Base-by-base conservation (phyloP, 495 filamentous ascomycete genomes). In the Penicillium pancosmium region DNA sequence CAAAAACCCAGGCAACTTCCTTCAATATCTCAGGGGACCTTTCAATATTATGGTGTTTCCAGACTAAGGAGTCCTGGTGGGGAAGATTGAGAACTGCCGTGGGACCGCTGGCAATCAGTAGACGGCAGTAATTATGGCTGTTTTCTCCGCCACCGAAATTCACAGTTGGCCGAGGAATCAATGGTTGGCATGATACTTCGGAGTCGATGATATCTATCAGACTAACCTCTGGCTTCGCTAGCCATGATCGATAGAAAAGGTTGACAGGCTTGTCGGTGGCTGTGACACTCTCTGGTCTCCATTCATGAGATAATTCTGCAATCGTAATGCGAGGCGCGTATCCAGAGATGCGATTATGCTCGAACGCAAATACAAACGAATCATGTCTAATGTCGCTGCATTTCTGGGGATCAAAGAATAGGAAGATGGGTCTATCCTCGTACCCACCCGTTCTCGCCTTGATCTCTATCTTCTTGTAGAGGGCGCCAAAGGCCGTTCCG, bases 371-470 rank as follows among this genome's bases (percentile, higher is more conserved):
- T 15, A 91, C 84, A 63, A 85, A 93, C 1, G 65, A 64, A 67
- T 93, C 90, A 4, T 81, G 46, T 0, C 72, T 60, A 0, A 78
- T 66, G 16, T 71, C 54, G 4, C 80, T 78, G 11, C 78, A 70
- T 38, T 74, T 78, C 3, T 73, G 69, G 0, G 82, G 81, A 40
- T 93, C 88, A 46, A 89, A 74, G 69, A 91, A 91, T 18, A 93
- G 71, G 58, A 82, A 93, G 5, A 89, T 33, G 0, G 27, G 8
- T 31, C 5, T 31, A 31, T 31, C 27, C 27, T 31, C 27, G 27
- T 31, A 6, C 8, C 27, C 27, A 31, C 8, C 27, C 8, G 5
- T 9, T 8, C 27, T 31, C 27, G 27, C 27, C 27, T 31, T 4
- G 27, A 6, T 31, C 27, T 31, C 54, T 21, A 62, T 48, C 27